phyloP scores from a whole-genome alignment of 192 early-diverging fungal species.

The Backusella sp. region DNA sequence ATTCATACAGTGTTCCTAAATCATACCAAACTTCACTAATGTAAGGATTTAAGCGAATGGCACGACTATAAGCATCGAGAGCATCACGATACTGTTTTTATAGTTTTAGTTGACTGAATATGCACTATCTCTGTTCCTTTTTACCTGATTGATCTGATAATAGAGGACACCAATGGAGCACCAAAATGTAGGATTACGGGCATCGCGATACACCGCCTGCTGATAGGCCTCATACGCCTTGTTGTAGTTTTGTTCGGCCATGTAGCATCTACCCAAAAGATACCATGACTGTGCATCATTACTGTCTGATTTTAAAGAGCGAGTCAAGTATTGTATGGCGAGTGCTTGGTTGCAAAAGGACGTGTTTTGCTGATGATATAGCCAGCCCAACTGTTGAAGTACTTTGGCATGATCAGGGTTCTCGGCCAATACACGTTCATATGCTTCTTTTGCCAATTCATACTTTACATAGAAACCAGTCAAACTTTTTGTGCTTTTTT shows the following conservation, averaged over 20 bases:
- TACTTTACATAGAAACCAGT: constrained; percentile 22
- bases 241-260: constrained; percentile 91
- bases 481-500: constrained; percentile 12
- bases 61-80: constrained; percentile 93
- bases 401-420: constrained; percentile 94
- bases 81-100: constrained; percentile 80
- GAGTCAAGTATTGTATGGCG: constrained; percentile 81
- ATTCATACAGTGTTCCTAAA: constrained; percentile 93
- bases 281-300: constrained; percentile 96
- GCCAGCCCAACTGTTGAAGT: constrained; percentile 92
- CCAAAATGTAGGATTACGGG: constrained; percentile 94
- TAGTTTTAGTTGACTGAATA: too few relatives aligned
- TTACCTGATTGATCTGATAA: constrained; percentile 87
- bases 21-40: constrained; percentile 98
- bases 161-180: constrained; percentile 98
- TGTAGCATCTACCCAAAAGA: constrained; percentile 92
- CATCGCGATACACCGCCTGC: constrained; percentile 92
- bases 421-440: constrained; percentile 84
- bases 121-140: neutral
- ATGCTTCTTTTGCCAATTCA: constrained; percentile 77
- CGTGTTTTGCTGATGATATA: constrained; percentile 87
- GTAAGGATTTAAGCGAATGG: constrained; percentile 89
- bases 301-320: constrained; percentile 81
- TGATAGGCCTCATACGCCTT: constrained; percentile 98
- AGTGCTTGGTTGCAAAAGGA: constrained; percentile 80